Conservation (phyloP, 306 rosid genomes). For the Abrus precatorius region DNA sequence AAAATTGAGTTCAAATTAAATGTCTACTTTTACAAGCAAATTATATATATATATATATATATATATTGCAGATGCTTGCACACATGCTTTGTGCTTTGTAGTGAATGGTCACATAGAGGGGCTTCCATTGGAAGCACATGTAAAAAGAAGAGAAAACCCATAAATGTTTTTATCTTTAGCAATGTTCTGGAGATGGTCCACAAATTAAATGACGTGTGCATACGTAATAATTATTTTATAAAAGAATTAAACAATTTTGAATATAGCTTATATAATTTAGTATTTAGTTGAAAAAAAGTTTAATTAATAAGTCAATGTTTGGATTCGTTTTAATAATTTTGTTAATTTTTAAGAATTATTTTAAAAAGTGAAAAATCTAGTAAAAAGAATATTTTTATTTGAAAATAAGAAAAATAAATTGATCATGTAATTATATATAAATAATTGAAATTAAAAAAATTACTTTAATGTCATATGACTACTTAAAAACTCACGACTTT, state of each 20-base stretch:
- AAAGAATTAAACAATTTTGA: background rate
- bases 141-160: constrained; percentile 47
- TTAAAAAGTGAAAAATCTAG: background rate
- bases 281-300: background rate
- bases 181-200: constrained; percentile 38
- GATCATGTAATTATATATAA: background rate
- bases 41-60: background rate
- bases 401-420: background rate
- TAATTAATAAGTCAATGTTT: background rate
- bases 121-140: constrained; percentile 69
- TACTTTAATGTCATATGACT: background rate
- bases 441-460: background rate
- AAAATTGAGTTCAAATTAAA: constrained; percentile 21
- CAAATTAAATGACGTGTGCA: constrained; percentile 27
- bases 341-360: background rate
- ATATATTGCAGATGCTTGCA: constrained; percentile 55
- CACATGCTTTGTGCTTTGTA: constrained; percentile 72
- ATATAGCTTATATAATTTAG: background rate
- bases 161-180: constrained; percentile 42
- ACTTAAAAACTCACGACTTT: too few species aligned
- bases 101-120: constrained; percentile 75
- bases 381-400: background rate
- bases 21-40: background rate
- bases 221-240: constrained; percentile 8
- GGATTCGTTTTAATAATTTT: background rate